phyloP scores from a whole-genome alignment of 2,329 filamentous ascomycete species.

The Colletotrichum liaoningense region DNA sequence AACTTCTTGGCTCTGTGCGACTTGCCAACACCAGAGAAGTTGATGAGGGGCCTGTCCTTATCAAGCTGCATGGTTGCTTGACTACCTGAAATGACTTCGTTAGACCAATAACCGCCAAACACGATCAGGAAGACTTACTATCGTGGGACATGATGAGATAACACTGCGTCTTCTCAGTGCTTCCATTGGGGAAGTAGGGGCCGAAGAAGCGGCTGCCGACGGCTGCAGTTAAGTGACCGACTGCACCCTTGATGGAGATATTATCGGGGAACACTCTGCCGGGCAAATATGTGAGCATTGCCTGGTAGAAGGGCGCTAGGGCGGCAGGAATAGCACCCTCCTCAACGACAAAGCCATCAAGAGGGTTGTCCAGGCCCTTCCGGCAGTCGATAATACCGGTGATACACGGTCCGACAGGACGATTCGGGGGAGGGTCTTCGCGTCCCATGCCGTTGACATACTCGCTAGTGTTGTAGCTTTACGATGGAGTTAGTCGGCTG shows the following conservation, averaged over 20 bases:
- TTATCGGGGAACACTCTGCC: slow-evolving; percentile 53
- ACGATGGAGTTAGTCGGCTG: no score
- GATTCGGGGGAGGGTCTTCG: slow-evolving; percentile 57
- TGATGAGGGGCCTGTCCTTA: slow-evolving; percentile 68
- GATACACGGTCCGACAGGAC: slow-evolving; percentile 71
- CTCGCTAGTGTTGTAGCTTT: slow-evolving; percentile 68
- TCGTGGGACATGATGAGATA: slow-evolving; percentile 78
- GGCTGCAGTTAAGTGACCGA: slow-evolving; percentile 59
- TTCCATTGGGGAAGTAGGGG: slow-evolving; percentile 65
- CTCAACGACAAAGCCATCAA: slow-evolving; percentile 73
- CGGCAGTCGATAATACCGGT: slow-evolving; percentile 72
- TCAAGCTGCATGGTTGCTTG: slow-evolving; percentile 70
- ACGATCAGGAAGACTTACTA: slow-evolving; percentile 44
- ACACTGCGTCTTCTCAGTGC: slow-evolving; percentile 69
- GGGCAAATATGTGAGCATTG: slow-evolving; percentile 66
- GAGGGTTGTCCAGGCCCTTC: slow-evolving; percentile 59
- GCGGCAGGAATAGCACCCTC: slow-evolving; percentile 71
- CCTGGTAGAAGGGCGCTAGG: slow-evolving; percentile 65
- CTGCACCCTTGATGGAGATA: slow-evolving; percentile 51
- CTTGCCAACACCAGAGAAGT: slow-evolving; percentile 68
- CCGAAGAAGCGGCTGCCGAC: slow-evolving; percentile 66
- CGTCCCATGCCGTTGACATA: slow-evolving; percentile 67
- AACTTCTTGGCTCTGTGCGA: slow-evolving; percentile 65
- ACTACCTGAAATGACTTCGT: slow-evolving; percentile 48
- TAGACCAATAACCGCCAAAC: rapidly evolving